These are phyloP conservation scores for Saccharomycopsis sp. DNA, from an alignment of 805 yeast genomes.

Conservation along the genomic window DNA sequence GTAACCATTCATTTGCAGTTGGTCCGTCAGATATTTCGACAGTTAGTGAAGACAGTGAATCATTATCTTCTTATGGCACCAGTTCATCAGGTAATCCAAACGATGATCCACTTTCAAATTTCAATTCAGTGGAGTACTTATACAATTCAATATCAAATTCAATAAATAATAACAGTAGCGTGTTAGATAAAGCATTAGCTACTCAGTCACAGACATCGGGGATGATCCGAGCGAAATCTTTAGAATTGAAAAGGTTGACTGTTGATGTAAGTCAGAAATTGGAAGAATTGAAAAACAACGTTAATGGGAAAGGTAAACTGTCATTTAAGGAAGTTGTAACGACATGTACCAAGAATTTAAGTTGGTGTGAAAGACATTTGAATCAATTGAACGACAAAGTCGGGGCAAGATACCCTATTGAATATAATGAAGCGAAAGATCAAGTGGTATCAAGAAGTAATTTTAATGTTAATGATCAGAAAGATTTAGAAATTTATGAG, in stretches of 20 bases:
- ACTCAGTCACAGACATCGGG: constrained; percentile 21
- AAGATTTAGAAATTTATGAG: constrained; percentile 6
- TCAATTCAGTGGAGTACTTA: constrained; percentile 18
- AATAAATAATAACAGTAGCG: constrained; percentile 11
- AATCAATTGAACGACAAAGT: constrained; percentile 7
- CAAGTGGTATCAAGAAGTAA: constrained; percentile 12
- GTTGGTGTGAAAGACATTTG: constrained; percentile 17
- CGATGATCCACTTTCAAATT: background rate
- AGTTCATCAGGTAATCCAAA: background rate
- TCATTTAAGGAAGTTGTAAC: constrained; percentile 16
- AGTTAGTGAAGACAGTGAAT: constrained; percentile 9
- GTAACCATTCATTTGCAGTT: background rate
- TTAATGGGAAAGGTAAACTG: constrained; percentile 8
- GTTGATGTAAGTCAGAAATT: constrained; percentile 13
- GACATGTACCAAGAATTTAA: constrained; percentile 13
- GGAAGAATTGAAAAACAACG: constrained; percentile 6
- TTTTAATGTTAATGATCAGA: constrained; percentile 8
- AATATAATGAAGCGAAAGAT: constrained; percentile 19
- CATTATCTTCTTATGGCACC: constrained; percentile 16
- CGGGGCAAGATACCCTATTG: constrained; percentile 17
- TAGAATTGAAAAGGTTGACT: constrained; percentile 17
- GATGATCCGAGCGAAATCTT: constrained; percentile 19
- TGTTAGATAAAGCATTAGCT: constrained; percentile 19
- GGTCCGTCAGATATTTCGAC: constrained; percentile 1
- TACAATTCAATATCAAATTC: constrained; percentile 13